phyloP scores from a whole-genome alignment of 2,329 filamentous ascomycete species.

The Cercospora zeae-maydis region DNA sequence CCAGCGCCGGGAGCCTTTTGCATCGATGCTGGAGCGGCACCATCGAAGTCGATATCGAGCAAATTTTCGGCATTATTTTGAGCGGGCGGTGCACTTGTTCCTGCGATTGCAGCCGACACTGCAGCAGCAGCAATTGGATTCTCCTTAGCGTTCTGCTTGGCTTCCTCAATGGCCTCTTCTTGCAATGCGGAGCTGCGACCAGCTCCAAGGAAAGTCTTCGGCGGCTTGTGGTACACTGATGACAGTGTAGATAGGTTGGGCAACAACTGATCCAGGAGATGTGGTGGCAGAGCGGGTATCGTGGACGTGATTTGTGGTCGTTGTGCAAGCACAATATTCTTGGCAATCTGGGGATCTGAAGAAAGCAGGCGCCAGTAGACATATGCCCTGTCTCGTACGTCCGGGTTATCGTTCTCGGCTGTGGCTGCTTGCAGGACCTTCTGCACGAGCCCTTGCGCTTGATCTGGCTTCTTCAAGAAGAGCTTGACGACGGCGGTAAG shows the following conservation, averaged over 20 bases:
- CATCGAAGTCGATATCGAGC: constrained; percentile 94
- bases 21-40: constrained; percentile 82
- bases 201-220: constrained; percentile 95
- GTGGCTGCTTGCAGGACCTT: constrained; percentile 92
- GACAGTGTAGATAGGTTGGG: constrained; percentile 88
- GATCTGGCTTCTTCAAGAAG: constrained; percentile 93
- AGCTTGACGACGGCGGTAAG: constrained; percentile 95
- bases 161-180: constrained; percentile 91
- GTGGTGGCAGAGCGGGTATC: constrained; percentile 80
- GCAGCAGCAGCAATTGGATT: constrained; percentile 90
- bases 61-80: constrained; percentile 90
- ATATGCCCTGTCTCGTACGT: constrained; percentile 94
- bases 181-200: constrained; percentile 93
- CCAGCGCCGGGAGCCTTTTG: constrained; percentile 59
- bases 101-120: constrained; percentile 60
- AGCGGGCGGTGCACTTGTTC: constrained; percentile 37
- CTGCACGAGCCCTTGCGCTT: constrained; percentile 84
- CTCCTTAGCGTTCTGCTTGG: constrained; percentile 84
- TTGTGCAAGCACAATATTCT: constrained; percentile 87
- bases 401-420: constrained; percentile 92
- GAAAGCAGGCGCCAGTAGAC: constrained; percentile 97
- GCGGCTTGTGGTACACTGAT: constrained; percentile 97
- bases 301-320: constrained; percentile 93
- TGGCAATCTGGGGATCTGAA: constrained; percentile 84
- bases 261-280: constrained; percentile 84